Evolutionary conservation across 2,329 filamentous ascomycete genomes (phyloP).

Genomic region (Diaporthe vaccinii): DNA sequence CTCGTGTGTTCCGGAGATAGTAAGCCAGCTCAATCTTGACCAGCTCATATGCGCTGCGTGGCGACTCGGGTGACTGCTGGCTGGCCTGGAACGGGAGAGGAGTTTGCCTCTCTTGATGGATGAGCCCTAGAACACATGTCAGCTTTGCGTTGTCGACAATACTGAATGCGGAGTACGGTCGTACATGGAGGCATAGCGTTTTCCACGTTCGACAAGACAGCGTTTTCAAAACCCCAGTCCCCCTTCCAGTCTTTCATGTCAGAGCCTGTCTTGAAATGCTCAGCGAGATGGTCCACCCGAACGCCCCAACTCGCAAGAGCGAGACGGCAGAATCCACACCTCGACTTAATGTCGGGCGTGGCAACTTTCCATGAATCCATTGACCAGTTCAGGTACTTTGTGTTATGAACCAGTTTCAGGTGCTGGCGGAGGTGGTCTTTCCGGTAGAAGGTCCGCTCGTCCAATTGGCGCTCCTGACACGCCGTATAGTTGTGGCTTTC

Average conservation of each 20-base stretch:
- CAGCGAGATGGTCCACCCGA: constrained; percentile 74
- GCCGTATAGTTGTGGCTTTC: constrained; percentile 72
- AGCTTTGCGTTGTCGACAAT: not conserved
- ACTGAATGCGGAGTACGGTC: constrained; percentile 50
- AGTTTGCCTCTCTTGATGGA: constrained; percentile 72
- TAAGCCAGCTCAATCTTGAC: constrained; percentile 70
- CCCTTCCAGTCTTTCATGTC: constrained; percentile 79
- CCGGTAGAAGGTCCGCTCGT: constrained; percentile 75
- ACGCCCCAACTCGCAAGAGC: constrained; percentile 73
- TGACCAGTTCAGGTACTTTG: constrained; percentile 73
- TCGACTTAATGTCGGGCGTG: constrained; percentile 72
- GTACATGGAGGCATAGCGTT: constrained; percentile 76
- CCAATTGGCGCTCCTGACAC: constrained; percentile 75
- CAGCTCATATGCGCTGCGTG: constrained; percentile 72
- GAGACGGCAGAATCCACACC: constrained; percentile 76
- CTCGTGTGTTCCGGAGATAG: constrained; percentile 61
- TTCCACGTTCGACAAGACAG: constrained; percentile 73
- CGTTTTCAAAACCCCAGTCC: constrained; percentile 76
- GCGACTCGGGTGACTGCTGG: constrained; percentile 58
- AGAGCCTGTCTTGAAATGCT: constrained; percentile 76
- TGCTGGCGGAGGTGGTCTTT: constrained; percentile 79
- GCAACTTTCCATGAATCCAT: constrained; percentile 75
- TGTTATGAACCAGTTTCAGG: constrained; percentile 71
- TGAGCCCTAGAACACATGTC: constrained; percentile 64
- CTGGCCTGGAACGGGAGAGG: constrained; percentile 67